A percentile compares a stretch with the other conserved stretches of the same genome.
phyloP scores from a whole-genome alignment of 1,284 basidiomycete species.

The Ganoderma resinaceum region DNA sequence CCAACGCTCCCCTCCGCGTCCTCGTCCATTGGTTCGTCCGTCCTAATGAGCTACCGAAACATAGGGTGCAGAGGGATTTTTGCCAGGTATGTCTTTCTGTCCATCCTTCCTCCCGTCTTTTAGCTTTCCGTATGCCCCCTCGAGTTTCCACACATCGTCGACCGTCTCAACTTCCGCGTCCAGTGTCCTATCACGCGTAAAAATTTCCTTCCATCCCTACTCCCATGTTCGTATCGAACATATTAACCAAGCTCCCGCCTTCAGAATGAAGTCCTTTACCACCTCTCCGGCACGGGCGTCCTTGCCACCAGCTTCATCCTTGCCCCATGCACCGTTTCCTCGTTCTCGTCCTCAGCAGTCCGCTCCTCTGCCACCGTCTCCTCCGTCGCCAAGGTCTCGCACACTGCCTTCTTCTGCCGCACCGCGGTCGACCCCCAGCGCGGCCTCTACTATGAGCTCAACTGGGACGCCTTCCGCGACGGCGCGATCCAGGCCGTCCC shows the following conservation, averaged over 20 bases:
- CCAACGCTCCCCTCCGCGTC: conserved; percentile 51
- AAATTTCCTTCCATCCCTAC: too few species aligned
- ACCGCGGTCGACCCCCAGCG: conserved; percentile 63
- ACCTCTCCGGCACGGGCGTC: conserved; percentile 54
- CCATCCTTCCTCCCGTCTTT: neutral
- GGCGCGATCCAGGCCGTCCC: conserved; percentile 46
- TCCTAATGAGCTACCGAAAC: conserved; percentile 62
- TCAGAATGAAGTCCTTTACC: conserved; percentile 77
- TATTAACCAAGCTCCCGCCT: too few species aligned
- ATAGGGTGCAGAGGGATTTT: conserved; percentile 63
- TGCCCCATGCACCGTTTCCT: conserved; percentile 56
- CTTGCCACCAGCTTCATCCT: conserved; percentile 58
- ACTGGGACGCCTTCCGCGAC: conserved; percentile 59
- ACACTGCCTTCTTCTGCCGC: conserved; percentile 58
- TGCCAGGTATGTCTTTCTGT: conserved; percentile 52
- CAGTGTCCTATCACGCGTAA: too few species aligned
- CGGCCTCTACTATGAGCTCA: conserved; percentile 67
- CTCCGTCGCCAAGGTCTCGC: conserved; percentile 4
- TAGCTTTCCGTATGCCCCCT: too few species aligned
- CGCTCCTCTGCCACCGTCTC: conserved; percentile 7
- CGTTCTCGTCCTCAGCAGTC: conserved; percentile 23
- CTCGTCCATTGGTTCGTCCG: conserved; percentile 77
- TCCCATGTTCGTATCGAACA: too few species aligned
- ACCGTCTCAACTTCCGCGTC: too few species aligned
- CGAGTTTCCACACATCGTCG: too few species aligned